These are phyloP conservation scores for Hypoxylon sp. DNA, from an alignment of 2,329 filamentous ascomycete species.

Conservation along the genomic window DNA sequence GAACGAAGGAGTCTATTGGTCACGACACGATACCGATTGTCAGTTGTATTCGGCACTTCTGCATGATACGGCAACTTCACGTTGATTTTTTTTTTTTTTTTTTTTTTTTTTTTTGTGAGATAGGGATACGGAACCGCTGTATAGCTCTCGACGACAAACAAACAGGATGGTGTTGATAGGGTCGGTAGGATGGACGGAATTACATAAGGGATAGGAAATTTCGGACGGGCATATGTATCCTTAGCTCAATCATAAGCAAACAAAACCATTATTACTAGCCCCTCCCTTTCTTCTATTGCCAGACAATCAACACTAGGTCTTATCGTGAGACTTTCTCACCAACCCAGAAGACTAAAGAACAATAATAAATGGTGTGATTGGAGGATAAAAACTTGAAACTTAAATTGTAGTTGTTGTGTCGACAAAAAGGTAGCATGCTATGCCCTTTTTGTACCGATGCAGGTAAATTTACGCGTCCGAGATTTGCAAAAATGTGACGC, in stretches of 20 bases:
- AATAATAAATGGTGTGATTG: conserved; percentile 4
- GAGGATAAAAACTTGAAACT: neutral
- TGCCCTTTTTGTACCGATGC: conserved; percentile 7
- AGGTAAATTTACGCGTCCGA: conserved; percentile 9
- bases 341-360: neutral
- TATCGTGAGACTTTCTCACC: neutral
- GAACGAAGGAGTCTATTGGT: conserved; percentile 39
- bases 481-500: conserved; percentile 5
- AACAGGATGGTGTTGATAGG: conserved; percentile 14
- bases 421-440: conserved; percentile 10
- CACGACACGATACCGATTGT: conserved; percentile 17
- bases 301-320: neutral
- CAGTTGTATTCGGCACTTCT: conserved; percentile 9
- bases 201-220: conserved; percentile 2
- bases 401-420: neutral
- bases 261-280: conserved; percentile 14
- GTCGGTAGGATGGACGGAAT: conserved; percentile 3
- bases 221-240: neutral
- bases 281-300: conserved; percentile 2
- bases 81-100: conserved; percentile 12
- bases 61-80: conserved; percentile 14
- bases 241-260: conserved; percentile 6
- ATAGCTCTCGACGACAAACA: conserved; percentile 3
- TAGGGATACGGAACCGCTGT: neutral
- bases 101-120: conserved; percentile 9